A percentile compares a stretch with the other conserved stretches of the same genome.
Evolutionary conservation across 2,329 filamentous ascomycete genomes (phyloP).

Genomic region (Xylaria sp.): DNA sequence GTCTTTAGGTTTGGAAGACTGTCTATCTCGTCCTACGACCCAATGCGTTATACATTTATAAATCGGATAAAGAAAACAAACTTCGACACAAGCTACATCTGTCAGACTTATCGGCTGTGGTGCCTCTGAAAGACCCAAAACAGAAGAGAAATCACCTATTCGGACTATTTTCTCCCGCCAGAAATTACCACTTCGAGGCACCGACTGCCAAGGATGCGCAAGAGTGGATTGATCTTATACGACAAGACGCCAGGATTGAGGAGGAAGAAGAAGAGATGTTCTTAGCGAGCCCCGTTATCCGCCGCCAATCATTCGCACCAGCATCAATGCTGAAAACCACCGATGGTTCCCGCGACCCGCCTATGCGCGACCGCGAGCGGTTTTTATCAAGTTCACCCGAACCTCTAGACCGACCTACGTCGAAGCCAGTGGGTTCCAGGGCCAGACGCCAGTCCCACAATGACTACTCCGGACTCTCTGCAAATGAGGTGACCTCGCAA

Average conservation of each 20-base stretch:
- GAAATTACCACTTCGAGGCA: slow-evolving; percentile 92
- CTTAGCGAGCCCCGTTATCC: slow-evolving; percentile 71
- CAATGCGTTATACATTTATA: slow-evolving; percentile 92
- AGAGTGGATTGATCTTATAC: slow-evolving; percentile 87
- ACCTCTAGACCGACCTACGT: slow-evolving; percentile 56
- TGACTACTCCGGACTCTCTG: slow-evolving; percentile 72
- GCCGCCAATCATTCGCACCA: slow-evolving; percentile 58
- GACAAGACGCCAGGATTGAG: slow-evolving; percentile 82
- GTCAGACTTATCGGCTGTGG: slow-evolving; percentile 90
- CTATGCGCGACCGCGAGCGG: slow-evolving; percentile 54
- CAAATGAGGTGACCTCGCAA: slow-evolving; percentile 77
- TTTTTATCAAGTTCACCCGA: slow-evolving; percentile 71
- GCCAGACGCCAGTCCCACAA: slow-evolving; percentile 69
- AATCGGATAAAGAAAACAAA: slow-evolving; percentile 88
- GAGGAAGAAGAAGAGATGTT: slow-evolving; percentile 89
- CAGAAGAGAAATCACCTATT: slow-evolving; percentile 89
- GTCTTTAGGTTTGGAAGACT: slow-evolving; percentile 83
- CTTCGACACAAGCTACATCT: slow-evolving; percentile 89
- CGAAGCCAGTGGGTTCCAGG: slow-evolving; percentile 50
- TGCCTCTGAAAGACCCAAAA: slow-evolving; percentile 88
- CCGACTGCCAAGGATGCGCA: slow-evolving; percentile 77
- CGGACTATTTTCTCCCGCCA: slow-evolving; percentile 88
- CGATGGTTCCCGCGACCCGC: slow-evolving; percentile 39
- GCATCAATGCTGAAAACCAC: slow-evolving; percentile 44
- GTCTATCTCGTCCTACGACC: slow-evolving; percentile 91